A percentile compares a stretch with the other conserved stretches of the same genome.
These are phyloP conservation scores for Parietichytrium sp. DNA, from an alignment of 108 stramenopile species.

Conservation along the genomic window DNA sequence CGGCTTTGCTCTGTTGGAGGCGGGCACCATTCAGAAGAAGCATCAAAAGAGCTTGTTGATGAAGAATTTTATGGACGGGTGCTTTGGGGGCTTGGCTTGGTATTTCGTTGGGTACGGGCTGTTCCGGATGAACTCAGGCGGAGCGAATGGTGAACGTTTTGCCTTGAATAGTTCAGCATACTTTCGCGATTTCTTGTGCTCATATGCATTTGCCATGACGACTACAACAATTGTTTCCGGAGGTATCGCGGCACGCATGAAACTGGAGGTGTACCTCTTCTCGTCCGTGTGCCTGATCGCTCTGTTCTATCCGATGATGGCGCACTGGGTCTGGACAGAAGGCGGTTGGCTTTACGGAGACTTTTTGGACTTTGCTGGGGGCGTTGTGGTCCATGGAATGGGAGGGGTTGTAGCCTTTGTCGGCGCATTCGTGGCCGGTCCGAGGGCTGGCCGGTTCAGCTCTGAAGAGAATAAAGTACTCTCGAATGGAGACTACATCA, in stretches of 20 bases:
- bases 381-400: neutral
- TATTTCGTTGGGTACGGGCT: neutral
- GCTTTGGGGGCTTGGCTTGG: neutral
- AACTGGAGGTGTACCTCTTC: neutral
- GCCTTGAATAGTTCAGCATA: conserved; percentile 3
- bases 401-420: conserved; percentile 4
- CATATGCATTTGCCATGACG: neutral
- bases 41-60: conserved; percentile 45
- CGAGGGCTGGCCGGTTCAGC: neutral
- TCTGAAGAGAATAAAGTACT: too few species aligned
- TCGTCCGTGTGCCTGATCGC: conserved; percentile 34
- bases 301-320: neutral
- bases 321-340: conserved; percentile 20
- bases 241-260: neutral
- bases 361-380: neutral
- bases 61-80: conserved; percentile 40
- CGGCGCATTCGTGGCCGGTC: neutral
- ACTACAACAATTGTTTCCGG: neutral
- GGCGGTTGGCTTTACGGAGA: neutral
- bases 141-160: too few species aligned
- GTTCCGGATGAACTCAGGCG: neutral
- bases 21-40: conserved; percentile 44
- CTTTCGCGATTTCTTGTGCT: neutral
- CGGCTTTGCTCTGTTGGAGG: conserved; percentile 46
- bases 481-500: neutral